Evolutionary conservation across 2,329 filamentous ascomycete species (phyloP), one percentile per base, ranked within the genome.

Genomic region (Colletotrichum sp.): DNA sequence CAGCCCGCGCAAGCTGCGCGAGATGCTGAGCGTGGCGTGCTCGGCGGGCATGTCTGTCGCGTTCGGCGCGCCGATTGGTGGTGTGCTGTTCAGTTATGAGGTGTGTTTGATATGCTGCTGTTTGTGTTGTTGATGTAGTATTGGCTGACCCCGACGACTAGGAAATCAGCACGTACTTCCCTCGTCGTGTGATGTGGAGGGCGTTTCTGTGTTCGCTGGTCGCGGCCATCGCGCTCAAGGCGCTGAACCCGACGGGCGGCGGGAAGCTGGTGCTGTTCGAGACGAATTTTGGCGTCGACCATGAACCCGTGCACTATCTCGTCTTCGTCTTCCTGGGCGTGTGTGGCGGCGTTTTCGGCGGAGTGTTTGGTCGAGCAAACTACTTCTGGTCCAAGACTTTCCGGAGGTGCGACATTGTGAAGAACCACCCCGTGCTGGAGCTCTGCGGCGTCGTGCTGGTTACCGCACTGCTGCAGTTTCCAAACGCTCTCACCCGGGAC

Each of bases 201-300:
- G 89, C 90, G 0, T 92, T 92, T 77, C 84, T 92, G 26, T 92
- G 90, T 81, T 91, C 89, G 1, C 82, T 92, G 6, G 85, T 86
- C 55, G 90, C 90, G 1, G 90, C 90, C 0, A 87, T 91, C 63
- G 85, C 89, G 6, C 83, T 92, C 26, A 90, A 89, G 79, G 87
- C 87, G 4, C 84, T 92, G n/a, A 91, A 92, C 79, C 91, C 90
- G 0, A 91, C 86, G 2, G 89, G 90, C 1, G 92, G 90, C 0
- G 91, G 91, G 4, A 92, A 91, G 78, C 83, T 92, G 6, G 90
- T 91, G 1, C 86, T 92, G 7, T 93, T 92, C 79, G 90, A 92
- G 78, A 92, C 90, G 6, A 88, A 89, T 67, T 92, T 92, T 76
- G 89, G 88, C 6, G 88, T 88, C 4, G 86, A 87, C n/a, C 92